Base-by-base conservation (phyloP, 495 filamentous ascomycete species). In the Penicillium samsonianum region DNA sequence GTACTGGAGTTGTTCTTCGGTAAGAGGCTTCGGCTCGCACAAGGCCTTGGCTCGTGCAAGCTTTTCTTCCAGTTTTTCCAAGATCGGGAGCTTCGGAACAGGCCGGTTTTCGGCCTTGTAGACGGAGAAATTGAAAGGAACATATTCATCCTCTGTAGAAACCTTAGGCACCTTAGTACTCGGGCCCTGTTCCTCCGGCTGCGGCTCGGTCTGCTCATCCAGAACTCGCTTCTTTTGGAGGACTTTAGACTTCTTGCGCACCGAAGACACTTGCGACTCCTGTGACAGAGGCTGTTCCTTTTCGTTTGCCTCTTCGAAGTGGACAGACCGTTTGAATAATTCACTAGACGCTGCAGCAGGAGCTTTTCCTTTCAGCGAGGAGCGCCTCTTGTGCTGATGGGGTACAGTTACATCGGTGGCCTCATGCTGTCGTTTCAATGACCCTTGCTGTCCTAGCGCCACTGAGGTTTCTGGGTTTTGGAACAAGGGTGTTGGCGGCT, bases 31-130 rank as follows among this genome's bases (percentile, higher is more conserved):
- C n/a, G 58, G 57, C 1, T 71, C 57, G 3, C 63, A 68, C 51
- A 73, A 50, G 7, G 60, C 62, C 42, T 73, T 63, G 52, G 68
- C 58, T 40, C 30, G 31, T 22, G 31, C 54, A 9, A 57, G 54
- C 14, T 57, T 57, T n/a, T 40, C 37, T 42, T 57, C 54, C 5
- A 55, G 43, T 9, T 64, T 54, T 46, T 78, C 69, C 33, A 79
- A 55, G 12, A 73, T 73, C 0, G 76, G 76, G 22, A 79, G 70
- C 23, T 64, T 74, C 16, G 76, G 76, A 6, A 78, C 50, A 2
- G 65, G 65, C 35, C 73, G 71, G 42, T 67, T 58, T 12, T 66
- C 74, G 8, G 70, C 62, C n/a, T 69, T 48, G 6, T 70, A 70
- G 44, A 78, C 58, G 2, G 76, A 76, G 46, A 61, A 68, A 30